phyloP scores from a whole-genome alignment of 768 basidiomycete species.

The Boletus speciosus region DNA sequence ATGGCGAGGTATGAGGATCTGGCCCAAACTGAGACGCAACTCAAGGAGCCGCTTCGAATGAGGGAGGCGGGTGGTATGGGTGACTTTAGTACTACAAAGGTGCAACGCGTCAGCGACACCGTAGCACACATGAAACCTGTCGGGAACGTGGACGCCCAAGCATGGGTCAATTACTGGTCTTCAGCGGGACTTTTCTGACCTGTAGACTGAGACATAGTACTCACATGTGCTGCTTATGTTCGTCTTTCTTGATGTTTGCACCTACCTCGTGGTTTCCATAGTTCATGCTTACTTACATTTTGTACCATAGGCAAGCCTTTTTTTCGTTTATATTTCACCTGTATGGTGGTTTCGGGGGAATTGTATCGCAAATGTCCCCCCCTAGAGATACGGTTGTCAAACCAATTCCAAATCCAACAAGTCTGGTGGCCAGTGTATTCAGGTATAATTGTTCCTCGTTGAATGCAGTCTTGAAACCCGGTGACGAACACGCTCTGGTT shows the following conservation, averaged over 20 bases:
- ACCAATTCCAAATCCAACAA: background rate
- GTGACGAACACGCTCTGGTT: conserved; percentile 14
- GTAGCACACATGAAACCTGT: conserved; percentile 13
- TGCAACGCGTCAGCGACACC: conserved; percentile 10
- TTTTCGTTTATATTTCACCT: background rate
- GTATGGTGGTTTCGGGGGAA: background rate
- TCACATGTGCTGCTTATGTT: background rate
- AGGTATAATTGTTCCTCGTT: background rate
- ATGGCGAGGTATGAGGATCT: conserved; percentile 6
- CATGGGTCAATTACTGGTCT: conserved; percentile 23
- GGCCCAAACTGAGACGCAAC: background rate
- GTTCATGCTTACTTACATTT: background rate
- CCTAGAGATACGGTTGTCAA: background rate
- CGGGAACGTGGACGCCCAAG: conserved; percentile 8
- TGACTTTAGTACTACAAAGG: conserved; percentile 8
- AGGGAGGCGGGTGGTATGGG: conserved; percentile 4
- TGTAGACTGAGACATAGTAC: background rate
- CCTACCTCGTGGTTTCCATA: background rate
- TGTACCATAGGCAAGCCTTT: background rate
- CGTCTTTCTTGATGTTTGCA: background rate
- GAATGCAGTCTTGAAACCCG: conserved; percentile 7
- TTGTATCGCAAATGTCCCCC: background rate
- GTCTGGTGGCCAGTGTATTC: background rate
- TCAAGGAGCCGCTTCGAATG: background rate
- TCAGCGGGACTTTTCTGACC: conserved; percentile 12